A percentile compares a stretch with the other conserved stretches of the same genome.
phyloP scores from a whole-genome alignment of 371 early-diverging fungal species.

The Haplosporangium sp. region DNA sequence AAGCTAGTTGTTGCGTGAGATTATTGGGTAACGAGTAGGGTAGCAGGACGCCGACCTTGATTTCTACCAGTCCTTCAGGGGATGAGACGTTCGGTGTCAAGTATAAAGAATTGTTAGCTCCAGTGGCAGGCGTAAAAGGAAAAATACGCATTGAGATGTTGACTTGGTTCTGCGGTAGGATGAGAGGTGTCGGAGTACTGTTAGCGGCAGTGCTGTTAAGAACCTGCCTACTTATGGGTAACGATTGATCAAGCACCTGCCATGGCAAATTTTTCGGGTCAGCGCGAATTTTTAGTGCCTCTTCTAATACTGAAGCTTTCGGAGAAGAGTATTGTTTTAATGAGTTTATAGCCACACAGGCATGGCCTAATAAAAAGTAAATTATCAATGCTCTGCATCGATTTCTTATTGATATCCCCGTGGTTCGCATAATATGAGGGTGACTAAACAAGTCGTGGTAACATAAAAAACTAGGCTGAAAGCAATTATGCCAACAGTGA shows the following conservation, averaged over 20 bases:
- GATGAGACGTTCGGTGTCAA: conserved; percentile 46
- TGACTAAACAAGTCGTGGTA: neutral
- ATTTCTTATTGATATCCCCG: neutral
- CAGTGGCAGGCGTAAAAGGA: conserved; percentile 43
- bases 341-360: neutral
- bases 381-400: neutral
- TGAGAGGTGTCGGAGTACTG: neutral
- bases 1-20: conserved; percentile 42
- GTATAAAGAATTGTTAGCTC: conserved; percentile 51
- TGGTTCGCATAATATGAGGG: neutral
- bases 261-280: neutral
- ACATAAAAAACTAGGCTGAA: neutral
- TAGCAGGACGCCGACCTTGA: conserved; percentile 67
- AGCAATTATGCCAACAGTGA: neutral
- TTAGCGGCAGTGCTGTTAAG: neutral
- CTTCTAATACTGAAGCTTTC: neutral
- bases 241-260: neutral
- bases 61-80: conserved; percentile 54
- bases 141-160: conserved; percentile 22
- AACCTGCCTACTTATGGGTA: neutral
- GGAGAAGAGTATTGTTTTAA: neutral
- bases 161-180: conserved; percentile 28
- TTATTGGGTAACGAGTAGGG: conserved; percentile 60
- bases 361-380: neutral
- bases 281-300: neutral